Base-by-base conservation (phyloP, 2,329 filamentous ascomycete genomes). In the Coniochaeta sp. region DNA sequence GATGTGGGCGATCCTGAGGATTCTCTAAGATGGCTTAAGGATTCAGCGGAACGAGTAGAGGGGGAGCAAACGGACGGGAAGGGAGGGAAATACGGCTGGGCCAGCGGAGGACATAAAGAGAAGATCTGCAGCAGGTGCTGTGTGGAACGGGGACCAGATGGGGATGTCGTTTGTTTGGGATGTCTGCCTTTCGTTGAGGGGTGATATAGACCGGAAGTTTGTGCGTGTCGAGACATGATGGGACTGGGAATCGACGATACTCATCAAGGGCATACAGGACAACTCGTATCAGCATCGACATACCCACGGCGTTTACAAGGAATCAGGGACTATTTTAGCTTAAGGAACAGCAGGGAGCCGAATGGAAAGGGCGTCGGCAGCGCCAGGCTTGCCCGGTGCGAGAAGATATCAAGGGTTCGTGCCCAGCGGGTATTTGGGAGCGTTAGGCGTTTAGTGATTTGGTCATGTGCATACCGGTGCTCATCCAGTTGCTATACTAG, bases 41-140 rank as follows among this genome's bases (percentile, higher is more conserved):
- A 24, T 19, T 47, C 55, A 36, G 60, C 64, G 14, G 40, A 30
- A 16, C 24, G 54, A 50, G 34, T 58, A 10, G 59, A 58, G 4
- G 57, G 50, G 55, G 52, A 62, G 22, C 22, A 58, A 55, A 54
- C 42, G 44, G 50, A 34, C 55, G 55, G 26, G 62, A 60, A 38
- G 58, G 55, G 55, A 19, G 38, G 38, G n/a, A 65, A 47, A 60
- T 59, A 63, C 4, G 73, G 73, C n/a, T 79, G 77, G 74, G 67
- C 70, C 0, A 72, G 70, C 0, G 69, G 68, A 32, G 78, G 78
- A 8, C 83, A 86, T 64, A 74, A 76, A 9, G 73, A 77, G 36
- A 79, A 83, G 65, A 76, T 89, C 2, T 90, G 88, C 69, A 89
- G 87, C 67, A 78, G 80, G 19, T 90, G 88, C 72, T 89, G 87